These are phyloP conservation scores for Tremellales sp. DNA, from an alignment of 1,284 basidiomycete genomes.

Conservation along the genomic window DNA sequence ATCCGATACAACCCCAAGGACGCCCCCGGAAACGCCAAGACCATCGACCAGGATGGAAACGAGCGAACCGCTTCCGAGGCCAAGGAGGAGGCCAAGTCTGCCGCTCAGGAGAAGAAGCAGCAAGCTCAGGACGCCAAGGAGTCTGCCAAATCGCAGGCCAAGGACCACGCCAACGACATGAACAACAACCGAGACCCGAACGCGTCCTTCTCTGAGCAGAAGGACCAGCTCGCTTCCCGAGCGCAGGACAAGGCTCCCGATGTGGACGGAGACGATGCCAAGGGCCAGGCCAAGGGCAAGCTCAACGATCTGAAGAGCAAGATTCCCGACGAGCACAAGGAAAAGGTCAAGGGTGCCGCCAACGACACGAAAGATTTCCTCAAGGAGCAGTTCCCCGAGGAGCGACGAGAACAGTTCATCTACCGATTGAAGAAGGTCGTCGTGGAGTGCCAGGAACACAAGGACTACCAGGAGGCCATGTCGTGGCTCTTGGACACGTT, in stretches of 20 bases:
- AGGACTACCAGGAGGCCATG: constrained; percentile 81
- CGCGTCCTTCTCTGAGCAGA: constrained; percentile 38
- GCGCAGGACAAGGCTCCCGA: constrained; percentile 39
- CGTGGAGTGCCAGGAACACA: constrained; percentile 65
- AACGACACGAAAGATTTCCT: constrained; percentile 63
- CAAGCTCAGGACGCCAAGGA: constrained; percentile 40
- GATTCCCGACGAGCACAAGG: constrained; percentile 45
- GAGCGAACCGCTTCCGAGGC: constrained; percentile 42
- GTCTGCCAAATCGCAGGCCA: constrained; percentile 28
- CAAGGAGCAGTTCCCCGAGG: constrained; percentile 81
- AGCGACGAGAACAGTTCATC: constrained; percentile 62
- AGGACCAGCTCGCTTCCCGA: constrained; percentile 35
- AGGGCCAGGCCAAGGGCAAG: constrained; percentile 51
- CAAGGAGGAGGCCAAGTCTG: constrained; percentile 36
- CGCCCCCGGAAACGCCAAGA: constrained; percentile 35
- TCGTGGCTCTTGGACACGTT: constrained; percentile 67
- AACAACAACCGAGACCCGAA: constrained; percentile 50
- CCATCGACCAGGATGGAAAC: constrained; percentile 45
- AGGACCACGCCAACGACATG: constrained; percentile 54
- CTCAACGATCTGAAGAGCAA: constrained; percentile 54
- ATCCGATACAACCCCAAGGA: constrained; percentile 52
- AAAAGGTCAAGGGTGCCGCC: constrained; percentile 23
- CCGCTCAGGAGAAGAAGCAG: constrained; percentile 43
- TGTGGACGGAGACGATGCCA: constrained; percentile 60
- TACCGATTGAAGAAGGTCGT: constrained; percentile 61